These are phyloP conservation scores for Cladosporium colombiae DNA, from an alignment of 2,329 filamentous ascomycete species.

Conservation along the genomic window DNA sequence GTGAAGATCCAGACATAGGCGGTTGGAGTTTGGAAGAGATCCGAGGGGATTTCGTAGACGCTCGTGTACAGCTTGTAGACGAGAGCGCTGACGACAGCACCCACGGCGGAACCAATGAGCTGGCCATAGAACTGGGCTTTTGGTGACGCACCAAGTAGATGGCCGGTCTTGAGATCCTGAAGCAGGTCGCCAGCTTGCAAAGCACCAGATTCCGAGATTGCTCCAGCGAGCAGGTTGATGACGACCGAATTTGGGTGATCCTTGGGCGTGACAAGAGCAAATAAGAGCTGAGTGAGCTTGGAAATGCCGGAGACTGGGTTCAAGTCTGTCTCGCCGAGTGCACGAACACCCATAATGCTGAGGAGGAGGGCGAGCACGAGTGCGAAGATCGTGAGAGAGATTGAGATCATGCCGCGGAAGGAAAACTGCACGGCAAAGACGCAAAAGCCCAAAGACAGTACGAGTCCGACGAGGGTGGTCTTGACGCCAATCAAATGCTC, in stretches of 20 bases:
- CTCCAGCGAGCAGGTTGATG: conserved; percentile 92
- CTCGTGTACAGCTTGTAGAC: conserved; percentile 89
- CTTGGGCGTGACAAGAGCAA: conserved; percentile 83
- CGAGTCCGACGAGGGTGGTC: conserved; percentile 72
- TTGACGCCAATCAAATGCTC: conserved; percentile 76
- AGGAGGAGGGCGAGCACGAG: conserved; percentile 72
- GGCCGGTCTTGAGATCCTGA: conserved; percentile 95
- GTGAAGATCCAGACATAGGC: conserved; percentile 98
- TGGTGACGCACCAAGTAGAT: conserved; percentile 86
- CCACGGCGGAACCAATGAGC: conserved; percentile 82
- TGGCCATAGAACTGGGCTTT: conserved; percentile 97
- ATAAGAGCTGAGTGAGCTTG: conserved; percentile 93
- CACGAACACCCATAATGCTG: conserved; percentile 65
- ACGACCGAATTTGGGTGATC: conserved; percentile 82
- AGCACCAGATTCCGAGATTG: conserved; percentile 80
- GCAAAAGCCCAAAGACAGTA: conserved; percentile 76
- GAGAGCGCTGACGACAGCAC: conserved; percentile 80
- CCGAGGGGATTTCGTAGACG: conserved; percentile 85
- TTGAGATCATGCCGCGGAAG: conserved; percentile 79
- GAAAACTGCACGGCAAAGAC: conserved; percentile 77
- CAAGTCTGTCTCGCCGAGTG: conserved; percentile 79
- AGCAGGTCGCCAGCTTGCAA: conserved; percentile 94
- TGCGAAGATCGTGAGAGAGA: conserved; percentile 80
- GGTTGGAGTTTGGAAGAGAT: conserved; percentile 90
- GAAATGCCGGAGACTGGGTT: conserved; percentile 96